These are phyloP conservation scores for Boletus eberwhitei DNA, from an alignment of 768 basidiomycete species.

Conservation along the genomic window DNA sequence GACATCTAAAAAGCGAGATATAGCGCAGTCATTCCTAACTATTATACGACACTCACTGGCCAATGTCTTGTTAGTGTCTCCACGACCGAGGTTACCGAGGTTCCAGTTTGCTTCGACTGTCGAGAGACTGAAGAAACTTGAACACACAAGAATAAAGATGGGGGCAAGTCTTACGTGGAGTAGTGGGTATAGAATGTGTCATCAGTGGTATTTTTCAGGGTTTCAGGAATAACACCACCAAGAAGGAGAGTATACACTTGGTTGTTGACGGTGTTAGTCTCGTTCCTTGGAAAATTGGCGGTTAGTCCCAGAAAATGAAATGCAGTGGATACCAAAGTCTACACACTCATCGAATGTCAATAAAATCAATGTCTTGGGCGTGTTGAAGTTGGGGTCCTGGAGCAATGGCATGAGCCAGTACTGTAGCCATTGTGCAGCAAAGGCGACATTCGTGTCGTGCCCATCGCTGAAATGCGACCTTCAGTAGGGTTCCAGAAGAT, in stretches of 20 bases:
- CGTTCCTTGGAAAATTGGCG: conserved; percentile 16
- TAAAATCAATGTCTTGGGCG: conserved; percentile 50
- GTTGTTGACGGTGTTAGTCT: conserved; percentile 39
- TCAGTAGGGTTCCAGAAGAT: background rate
- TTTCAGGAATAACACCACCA: conserved; percentile 41
- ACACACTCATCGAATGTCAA: conserved; percentile 61
- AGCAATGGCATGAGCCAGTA: conserved; percentile 53
- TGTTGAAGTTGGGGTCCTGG: conserved; percentile 49
- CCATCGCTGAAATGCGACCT: conserved; percentile 41
- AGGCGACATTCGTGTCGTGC: conserved; percentile 55
- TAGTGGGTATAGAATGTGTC: conserved; percentile 57
- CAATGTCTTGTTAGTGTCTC: conserved; percentile 45
- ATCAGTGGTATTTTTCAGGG: conserved; percentile 45
- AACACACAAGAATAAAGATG: background rate
- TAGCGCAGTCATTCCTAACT: background rate
- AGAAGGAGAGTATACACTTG: conserved; percentile 42
- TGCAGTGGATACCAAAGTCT: background rate
- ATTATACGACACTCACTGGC: conserved; percentile 4
- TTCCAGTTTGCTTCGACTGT: conserved; percentile 60
- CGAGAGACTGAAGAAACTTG: conserved; percentile 33
- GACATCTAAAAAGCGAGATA: conserved; percentile 37
- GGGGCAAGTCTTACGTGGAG: conserved; percentile 32
- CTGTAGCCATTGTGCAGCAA: conserved; percentile 43
- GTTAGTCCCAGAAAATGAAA: background rate
- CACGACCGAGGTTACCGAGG: conserved; percentile 54